Conservation (phyloP, 139 green algal species). For the Tetraselmis chui region DNA sequence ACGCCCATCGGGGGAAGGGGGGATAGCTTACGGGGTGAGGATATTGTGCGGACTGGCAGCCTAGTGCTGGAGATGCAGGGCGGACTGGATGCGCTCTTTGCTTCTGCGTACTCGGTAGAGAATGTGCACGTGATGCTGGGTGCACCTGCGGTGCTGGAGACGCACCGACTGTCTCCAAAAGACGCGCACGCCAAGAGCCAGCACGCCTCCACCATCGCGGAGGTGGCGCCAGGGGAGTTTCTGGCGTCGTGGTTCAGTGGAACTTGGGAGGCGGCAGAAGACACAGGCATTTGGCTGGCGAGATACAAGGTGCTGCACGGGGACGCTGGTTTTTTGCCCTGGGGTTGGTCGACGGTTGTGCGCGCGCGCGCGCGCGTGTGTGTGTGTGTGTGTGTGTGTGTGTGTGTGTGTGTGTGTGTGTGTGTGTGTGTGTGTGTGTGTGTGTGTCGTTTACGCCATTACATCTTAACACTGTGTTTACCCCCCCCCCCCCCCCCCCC, state of each 20-base stretch:
- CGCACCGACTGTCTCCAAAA: neutral
- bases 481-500: too few species aligned
- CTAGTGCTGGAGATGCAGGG: neutral
- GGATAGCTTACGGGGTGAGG: too few species aligned
- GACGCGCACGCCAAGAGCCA: neutral
- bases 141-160: neutral
- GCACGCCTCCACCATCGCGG: neutral
- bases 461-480: too few species aligned
- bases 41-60: neutral
- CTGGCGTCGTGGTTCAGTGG: neutral
- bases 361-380: too few species aligned
- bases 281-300: neutral
- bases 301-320: neutral
- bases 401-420: too few species aligned
- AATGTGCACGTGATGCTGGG: neutral
- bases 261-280: neutral
- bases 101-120: neutral
- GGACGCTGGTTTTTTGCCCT: too few species aligned
- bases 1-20: too few species aligned
- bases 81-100: neutral
- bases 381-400: too few species aligned
- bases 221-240: neutral
- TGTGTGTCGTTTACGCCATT: too few species aligned
- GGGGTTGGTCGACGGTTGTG: too few species aligned
- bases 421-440: too few species aligned